A percentile compares a stretch with the other conserved stretches of the same genome.
These are phyloP conservation scores for Irpex lacteus DNA, from an alignment of 1,284 basidiomycete genomes.

Conservation along the genomic window DNA sequence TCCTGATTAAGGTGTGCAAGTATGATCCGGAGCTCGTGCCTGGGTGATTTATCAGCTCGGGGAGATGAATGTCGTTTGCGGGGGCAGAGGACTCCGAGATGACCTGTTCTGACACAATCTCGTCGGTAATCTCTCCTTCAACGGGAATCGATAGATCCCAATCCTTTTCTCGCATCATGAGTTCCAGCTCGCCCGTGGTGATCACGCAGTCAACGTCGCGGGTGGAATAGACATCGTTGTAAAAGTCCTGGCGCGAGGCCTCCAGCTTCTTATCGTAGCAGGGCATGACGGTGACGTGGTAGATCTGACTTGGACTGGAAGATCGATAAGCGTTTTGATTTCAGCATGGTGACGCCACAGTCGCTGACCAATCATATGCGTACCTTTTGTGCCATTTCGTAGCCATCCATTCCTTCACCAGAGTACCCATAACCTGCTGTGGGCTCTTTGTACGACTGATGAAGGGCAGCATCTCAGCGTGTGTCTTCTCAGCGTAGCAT, in stretches of 20 bases:
- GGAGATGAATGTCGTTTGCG: conserved; percentile 36
- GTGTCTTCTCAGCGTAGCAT: conserved; percentile 98
- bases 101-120: conserved; percentile 3
- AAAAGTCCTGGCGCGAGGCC: conserved; percentile 91
- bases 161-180: conserved; percentile 79
- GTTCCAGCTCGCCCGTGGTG: conserved; percentile 93
- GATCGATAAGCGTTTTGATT: background rate
- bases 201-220: conserved; percentile 97
- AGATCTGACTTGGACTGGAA: conserved; percentile 75
- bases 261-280: conserved; percentile 99
- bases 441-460: conserved; percentile 88
- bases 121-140: conserved; percentile 39
- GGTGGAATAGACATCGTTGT: conserved; percentile 74
- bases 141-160: conserved; percentile 72
- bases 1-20: conserved; percentile 71
- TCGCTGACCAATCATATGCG: conserved; percentile 28
- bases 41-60: conserved; percentile 74
- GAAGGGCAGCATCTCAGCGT: conserved; percentile 90
- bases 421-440: conserved; percentile 90
- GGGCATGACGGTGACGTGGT: conserved; percentile 98
- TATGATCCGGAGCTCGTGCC: conserved; percentile 96
- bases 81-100: conserved; percentile 9
- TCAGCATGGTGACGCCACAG: background rate
- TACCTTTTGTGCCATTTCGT: conserved; percentile 62
- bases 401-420: conserved; percentile 88